Percentiles rank a stretch among this genome's conserved stretches.
phyloP scores from a whole-genome alignment of 2,329 filamentous ascomycete genomes.

The Epicoccum sorghinum region DNA sequence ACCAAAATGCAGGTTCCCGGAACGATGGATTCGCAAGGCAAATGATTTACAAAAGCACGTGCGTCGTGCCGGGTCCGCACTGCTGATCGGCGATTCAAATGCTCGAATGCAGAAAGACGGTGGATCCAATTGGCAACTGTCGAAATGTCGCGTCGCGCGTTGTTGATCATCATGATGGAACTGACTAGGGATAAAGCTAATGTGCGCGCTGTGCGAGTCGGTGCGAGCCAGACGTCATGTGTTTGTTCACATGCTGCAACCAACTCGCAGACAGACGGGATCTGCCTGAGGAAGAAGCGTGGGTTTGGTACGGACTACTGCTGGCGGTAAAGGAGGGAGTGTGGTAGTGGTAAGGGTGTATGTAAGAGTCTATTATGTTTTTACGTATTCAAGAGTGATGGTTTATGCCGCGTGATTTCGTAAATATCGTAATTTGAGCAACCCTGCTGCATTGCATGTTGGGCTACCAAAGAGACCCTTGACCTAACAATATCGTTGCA shows the following conservation, averaged over 20 bases:
- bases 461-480: background rate
- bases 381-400: slow-evolving; percentile 2
- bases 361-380: slow-evolving; percentile 10
- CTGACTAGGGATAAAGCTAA: background rate
- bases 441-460: slow-evolving; percentile 16
- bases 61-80: slow-evolving; percentile 8
- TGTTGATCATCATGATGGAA: background rate
- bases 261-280: no score
- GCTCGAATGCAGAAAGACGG: background rate
- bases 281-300: no score
- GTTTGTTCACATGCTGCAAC: slow-evolving; percentile 2
- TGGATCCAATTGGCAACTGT: no score
- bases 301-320: no score
- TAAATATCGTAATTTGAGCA: background rate
- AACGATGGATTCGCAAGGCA: slow-evolving; percentile 14
- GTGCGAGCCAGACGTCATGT: slow-evolving; percentile 1
- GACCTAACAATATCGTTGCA: slow-evolving; percentile 16
- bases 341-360: background rate
- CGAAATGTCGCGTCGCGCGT: background rate
- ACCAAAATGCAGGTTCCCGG: slow-evolving; percentile 10
- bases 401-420: slow-evolving; percentile 5
- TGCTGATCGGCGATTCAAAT: slow-evolving; percentile 5
- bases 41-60: slow-evolving; percentile 13
- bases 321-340: background rate
- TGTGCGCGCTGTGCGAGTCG: background rate